A percentile compares a stretch with the other conserved stretches of the same genome.
Evolutionary conservation across 1,284 basidiomycete species (phyloP).

Genomic region (Sanghuangporus weigelae): DNA sequence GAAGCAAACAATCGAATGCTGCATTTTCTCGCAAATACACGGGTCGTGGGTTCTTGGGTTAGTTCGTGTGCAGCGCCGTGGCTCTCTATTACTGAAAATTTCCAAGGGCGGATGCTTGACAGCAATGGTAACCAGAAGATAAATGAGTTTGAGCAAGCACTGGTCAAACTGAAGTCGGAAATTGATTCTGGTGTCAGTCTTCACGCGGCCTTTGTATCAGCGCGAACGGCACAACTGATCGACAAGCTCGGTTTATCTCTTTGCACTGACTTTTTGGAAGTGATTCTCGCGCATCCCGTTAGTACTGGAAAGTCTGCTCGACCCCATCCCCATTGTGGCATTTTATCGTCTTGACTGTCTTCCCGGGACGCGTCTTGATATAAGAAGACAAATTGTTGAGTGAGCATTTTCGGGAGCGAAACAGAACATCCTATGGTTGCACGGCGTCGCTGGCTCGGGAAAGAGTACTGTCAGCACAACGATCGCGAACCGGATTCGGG

Average conservation of each 20-base stretch:
- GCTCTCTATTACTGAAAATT: too few relatives aligned
- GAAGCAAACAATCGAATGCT: neutral
- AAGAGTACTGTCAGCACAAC: constrained; percentile 24
- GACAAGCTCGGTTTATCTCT: neutral
- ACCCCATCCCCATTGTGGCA: neutral
- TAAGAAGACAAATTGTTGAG: neutral
- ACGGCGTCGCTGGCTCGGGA: constrained; percentile 17
- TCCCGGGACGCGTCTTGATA: neutral
- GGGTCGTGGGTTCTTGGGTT: neutral
- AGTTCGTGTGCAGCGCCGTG: neutral
- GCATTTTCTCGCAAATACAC: neutral
- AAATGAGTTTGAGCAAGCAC: neutral
- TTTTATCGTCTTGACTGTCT: neutral
- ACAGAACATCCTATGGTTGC: neutral
- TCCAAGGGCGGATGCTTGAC: neutral
- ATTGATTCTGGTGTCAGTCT: neutral
- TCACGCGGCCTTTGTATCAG: neutral
- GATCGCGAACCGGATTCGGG: constrained; percentile 17
- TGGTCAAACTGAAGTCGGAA: neutral
- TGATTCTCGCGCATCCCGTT: neutral
- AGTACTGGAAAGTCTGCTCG: neutral
- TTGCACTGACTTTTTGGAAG: neutral
- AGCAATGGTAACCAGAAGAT: neutral
- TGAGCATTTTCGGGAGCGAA: neutral
- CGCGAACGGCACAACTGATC: neutral